These are phyloP conservation scores for Hsuehochloa calcarea DNA, from an alignment of 176 grass and related monocot genomes.

Conservation along the genomic window DNA sequence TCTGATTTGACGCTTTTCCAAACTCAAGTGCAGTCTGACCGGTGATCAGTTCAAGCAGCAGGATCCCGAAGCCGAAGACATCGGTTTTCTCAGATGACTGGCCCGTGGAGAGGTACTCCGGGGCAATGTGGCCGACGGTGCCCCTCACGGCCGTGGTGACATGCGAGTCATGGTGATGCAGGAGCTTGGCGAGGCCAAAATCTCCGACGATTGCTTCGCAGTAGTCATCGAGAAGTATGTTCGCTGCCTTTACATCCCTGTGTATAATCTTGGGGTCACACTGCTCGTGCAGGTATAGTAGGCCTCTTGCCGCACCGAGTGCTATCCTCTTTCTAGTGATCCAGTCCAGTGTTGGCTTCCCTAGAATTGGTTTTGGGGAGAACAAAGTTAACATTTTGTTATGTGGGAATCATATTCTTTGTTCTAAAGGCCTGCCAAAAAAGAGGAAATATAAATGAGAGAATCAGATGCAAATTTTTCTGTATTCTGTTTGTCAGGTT, in stretches of 20 bases:
- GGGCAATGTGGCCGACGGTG: constrained; percentile 84
- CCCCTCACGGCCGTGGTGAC: constrained; percentile 83
- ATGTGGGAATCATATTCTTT: constrained; percentile 17
- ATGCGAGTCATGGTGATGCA: constrained; percentile 79
- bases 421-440: not conserved
- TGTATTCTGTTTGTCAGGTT: not conserved
- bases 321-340: constrained; percentile 75
- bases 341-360: constrained; percentile 80
- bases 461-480: constrained; percentile 1
- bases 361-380: constrained; percentile 33
- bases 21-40: constrained; percentile 78
- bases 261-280: constrained; percentile 94
- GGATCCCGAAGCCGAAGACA: constrained; percentile 81
- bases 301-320: constrained; percentile 69
- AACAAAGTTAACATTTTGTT: constrained; percentile 29
- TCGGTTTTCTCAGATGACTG: constrained; percentile 95
- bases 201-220: constrained; percentile 78
- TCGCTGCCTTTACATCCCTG: constrained; percentile 85
- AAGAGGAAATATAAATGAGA: not conserved
- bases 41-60: constrained; percentile 76
- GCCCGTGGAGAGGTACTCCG: constrained; percentile 83
- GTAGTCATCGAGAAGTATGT: constrained; percentile 71
- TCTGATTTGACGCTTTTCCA: constrained; percentile 79
- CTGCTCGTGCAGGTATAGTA: constrained; percentile 86
- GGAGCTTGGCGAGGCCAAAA: constrained; percentile 84